phyloP scores from a whole-genome alignment of 495 filamentous ascomycete species.

The Penicillium samsonianum region DNA sequence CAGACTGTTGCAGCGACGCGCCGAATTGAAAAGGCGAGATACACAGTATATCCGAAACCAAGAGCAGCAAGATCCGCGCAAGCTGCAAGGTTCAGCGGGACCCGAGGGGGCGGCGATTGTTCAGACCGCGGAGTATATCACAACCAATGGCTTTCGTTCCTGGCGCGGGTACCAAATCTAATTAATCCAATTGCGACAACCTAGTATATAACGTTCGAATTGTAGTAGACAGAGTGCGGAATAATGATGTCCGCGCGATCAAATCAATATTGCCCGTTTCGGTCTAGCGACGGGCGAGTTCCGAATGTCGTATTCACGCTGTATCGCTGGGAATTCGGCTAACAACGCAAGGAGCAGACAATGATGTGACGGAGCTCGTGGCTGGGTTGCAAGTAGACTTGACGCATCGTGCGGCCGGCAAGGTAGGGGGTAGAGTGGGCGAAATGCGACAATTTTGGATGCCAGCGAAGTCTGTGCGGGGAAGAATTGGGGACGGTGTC shows the following conservation, averaged over 20 bases:
- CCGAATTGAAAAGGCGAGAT: conserved; percentile 1
- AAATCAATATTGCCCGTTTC: conserved; percentile 8
- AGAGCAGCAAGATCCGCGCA: background rate
- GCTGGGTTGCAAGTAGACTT: conserved; percentile 22
- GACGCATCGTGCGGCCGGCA: conserved; percentile 39
- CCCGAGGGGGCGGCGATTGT: background rate
- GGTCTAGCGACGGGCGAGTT: conserved; percentile 4
- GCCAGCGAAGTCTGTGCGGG: conserved; percentile 26
- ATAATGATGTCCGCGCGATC: background rate
- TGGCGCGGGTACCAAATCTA: background rate
- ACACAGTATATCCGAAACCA: background rate
- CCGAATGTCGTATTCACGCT: background rate
- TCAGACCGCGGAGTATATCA: background rate
- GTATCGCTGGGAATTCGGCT: conserved; percentile 16
- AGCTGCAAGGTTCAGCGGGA: conserved; percentile 5
- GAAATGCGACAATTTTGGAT: conserved; percentile 8
- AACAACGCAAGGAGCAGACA: conserved; percentile 37
- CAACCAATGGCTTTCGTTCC: conserved; percentile 1
- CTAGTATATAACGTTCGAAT: background rate
- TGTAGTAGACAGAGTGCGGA: background rate
- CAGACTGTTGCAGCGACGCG: background rate
- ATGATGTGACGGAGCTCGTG: conserved; percentile 26
- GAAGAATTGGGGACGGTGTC: conserved; percentile 6
- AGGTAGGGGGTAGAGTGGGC: background rate
- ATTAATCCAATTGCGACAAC: background rate